A percentile compares a stretch with the other conserved stretches of the same genome.
phyloP scores from a whole-genome alignment of 208 protist genomes.

The Endotrypanum monterogeii region DNA sequence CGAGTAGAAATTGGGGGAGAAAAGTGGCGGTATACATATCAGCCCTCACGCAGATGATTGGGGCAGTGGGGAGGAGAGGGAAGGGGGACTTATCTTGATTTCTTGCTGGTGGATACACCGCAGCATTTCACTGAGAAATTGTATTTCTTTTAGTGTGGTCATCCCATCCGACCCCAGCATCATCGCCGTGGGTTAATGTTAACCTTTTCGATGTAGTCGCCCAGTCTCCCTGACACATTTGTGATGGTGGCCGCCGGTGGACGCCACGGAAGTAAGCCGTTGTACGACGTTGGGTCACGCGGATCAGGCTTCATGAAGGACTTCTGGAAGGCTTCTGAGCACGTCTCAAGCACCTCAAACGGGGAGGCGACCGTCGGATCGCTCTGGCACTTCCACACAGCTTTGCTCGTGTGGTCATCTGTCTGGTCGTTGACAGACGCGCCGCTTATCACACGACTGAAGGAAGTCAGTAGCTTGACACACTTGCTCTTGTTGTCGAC shows the following conservation, averaged over 20 bases:
- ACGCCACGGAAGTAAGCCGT: conserved; percentile 63
- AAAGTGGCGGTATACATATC: no score
- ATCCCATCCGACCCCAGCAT: neutral
- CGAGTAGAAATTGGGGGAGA: no score
- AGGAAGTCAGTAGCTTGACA: conserved; percentile 62
- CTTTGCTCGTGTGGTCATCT: conserved; percentile 26
- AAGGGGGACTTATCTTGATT: no score
- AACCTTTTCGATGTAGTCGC: conserved; percentile 12
- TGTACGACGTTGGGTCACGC: conserved; percentile 80
- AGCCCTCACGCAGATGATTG: no score
- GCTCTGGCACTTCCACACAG: conserved; percentile 65
- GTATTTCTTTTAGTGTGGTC: neutral
- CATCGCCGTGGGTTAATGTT: conserved; percentile 2
- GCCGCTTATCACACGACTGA: conserved; percentile 58
- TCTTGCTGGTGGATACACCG: no score
- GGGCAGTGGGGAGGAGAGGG: no score
- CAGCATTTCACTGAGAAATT: neutral
- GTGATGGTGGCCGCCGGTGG: conserved; percentile 56
- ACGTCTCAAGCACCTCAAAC: conserved; percentile 68
- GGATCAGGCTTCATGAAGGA: conserved; percentile 69
- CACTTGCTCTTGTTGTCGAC: conserved; percentile 69
- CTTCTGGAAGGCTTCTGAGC: conserved; percentile 71
- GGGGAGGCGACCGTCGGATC: conserved; percentile 67
- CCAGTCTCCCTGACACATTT: conserved; percentile 57
- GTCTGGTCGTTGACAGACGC: conserved; percentile 18